phyloP scores from a whole-genome alignment of 805 yeast genomes.

The Candida cerambycidarum region DNA sequence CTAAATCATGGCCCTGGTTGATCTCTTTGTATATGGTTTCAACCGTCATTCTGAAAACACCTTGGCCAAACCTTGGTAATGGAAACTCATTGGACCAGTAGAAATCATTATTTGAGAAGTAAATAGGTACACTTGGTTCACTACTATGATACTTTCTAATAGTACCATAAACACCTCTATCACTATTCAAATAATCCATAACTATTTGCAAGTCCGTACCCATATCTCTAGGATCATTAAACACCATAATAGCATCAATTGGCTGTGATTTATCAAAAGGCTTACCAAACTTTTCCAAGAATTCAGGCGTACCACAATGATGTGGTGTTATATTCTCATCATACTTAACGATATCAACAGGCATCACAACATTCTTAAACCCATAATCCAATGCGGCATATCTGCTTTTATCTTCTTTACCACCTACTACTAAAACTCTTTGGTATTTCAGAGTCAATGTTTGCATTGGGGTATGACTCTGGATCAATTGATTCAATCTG shows the following conservation, averaged over 20 bases:
- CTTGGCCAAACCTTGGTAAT: constrained; percentile 86
- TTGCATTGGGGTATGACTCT: constrained; percentile 67
- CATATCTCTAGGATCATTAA: constrained; percentile 88
- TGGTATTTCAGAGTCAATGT: constrained; percentile 22
- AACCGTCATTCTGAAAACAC: constrained; percentile 69
- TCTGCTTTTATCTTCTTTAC: constrained; percentile 66
- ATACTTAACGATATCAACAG: constrained; percentile 66
- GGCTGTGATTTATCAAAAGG: constrained; percentile 26
- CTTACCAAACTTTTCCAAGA: constrained; percentile 23
- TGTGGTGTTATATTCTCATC: constrained; percentile 68
- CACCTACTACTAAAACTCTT: constrained; percentile 83
- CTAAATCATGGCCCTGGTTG: constrained; percentile 51
- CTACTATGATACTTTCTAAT: constrained; percentile 29
- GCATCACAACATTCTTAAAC: constrained; percentile 68
- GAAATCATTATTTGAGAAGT: constrained; percentile 80
- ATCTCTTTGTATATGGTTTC: constrained; percentile 58
- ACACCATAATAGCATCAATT: constrained; percentile 77
- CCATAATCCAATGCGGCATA: constrained; percentile 77
- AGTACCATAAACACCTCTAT: constrained; percentile 66
- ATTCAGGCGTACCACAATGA: constrained; percentile 49
- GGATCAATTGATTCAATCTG: constrained; percentile 68
- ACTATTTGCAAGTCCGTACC: constrained; percentile 81
- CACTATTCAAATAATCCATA: constrained; percentile 64
- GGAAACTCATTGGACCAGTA: constrained; percentile 83
- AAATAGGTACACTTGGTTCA: constrained; percentile 65